phyloP scores from a whole-genome alignment of 163 green algal genomes.

The Scenedesmus sp. region DNA sequence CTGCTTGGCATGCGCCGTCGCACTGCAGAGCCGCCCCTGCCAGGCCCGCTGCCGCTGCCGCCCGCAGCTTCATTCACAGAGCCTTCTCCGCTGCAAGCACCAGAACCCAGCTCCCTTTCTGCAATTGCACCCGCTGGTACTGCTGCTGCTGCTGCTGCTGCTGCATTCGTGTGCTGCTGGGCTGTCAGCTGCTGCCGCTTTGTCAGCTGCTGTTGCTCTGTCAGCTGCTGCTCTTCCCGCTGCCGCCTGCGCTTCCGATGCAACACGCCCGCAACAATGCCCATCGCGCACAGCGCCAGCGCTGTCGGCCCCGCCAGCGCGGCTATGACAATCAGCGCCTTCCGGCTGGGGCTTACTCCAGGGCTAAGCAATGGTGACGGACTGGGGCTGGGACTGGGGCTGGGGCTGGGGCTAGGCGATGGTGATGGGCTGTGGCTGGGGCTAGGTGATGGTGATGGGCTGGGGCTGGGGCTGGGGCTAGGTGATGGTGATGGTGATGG shows the following conservation, averaged over 20 bases:
- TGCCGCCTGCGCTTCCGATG: background rate
- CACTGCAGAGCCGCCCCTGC: background rate
- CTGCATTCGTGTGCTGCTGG: no score
- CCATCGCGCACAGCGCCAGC: background rate
- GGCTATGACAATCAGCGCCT: conserved; percentile 7
- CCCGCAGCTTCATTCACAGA: background rate
- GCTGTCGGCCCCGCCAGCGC: background rate
- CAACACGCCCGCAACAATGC: background rate
- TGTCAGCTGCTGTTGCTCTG: no score
- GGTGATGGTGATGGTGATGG: no score
- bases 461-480: no score
- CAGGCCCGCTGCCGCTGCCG: background rate
- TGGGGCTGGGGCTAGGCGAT: no score
- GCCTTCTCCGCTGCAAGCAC: background rate
- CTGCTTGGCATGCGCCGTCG: background rate
- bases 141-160: background rate
- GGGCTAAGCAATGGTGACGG: no score
- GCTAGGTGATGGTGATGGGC: no score
- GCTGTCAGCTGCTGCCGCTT: background rate
- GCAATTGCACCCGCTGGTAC: background rate
- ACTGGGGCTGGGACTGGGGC: no score
- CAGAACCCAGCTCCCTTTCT: background rate
- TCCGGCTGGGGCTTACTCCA: no score
- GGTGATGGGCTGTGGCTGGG: no score
- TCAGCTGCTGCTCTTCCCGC: background rate